phyloP scores from a whole-genome alignment of 2,329 filamentous ascomycete species.

The Fusarium sp. region DNA sequence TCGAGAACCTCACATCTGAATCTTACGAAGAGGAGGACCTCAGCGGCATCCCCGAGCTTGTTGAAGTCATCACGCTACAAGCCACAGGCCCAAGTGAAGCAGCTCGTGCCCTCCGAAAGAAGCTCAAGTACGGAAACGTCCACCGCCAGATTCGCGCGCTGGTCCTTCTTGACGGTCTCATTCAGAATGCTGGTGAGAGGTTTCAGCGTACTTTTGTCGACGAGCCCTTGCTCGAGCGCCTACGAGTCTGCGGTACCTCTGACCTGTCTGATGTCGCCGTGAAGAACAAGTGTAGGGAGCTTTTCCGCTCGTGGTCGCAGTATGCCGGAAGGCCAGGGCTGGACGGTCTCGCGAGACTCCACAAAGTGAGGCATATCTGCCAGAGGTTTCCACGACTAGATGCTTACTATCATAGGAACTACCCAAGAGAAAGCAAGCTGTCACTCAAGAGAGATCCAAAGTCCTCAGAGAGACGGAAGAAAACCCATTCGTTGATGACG shows the following conservation, averaged over 20 bases:
- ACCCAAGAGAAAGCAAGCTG: slow-evolving; percentile 74
- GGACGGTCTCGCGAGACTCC: slow-evolving; percentile 80
- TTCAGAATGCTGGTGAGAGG: slow-evolving; percentile 89
- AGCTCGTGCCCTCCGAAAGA: slow-evolving; percentile 92
- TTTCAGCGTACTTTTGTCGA: slow-evolving; percentile 92
- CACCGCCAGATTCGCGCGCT: slow-evolving; percentile 92
- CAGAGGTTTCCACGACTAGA: background rate
- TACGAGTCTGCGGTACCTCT: slow-evolving; percentile 88
- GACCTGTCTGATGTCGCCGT: slow-evolving; percentile 86
- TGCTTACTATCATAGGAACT: slow-evolving; percentile 61
- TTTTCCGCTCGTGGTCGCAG: slow-evolving; percentile 90
- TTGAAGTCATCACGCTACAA: slow-evolving; percentile 94
- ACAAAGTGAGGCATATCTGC: slow-evolving; percentile 62
- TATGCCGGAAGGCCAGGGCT: slow-evolving; percentile 86
- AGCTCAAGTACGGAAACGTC: slow-evolving; percentile 97
- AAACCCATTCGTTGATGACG: slow-evolving; percentile 75
- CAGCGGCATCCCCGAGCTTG: slow-evolving; percentile 90
- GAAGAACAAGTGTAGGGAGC: slow-evolving; percentile 84
- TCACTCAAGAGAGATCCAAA: slow-evolving; percentile 81
- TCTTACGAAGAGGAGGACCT: slow-evolving; percentile 91
- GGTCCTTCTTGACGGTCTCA: slow-evolving; percentile 88
- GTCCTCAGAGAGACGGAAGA: slow-evolving; percentile 85
- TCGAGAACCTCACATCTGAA: slow-evolving; percentile 91
- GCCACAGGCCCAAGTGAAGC: slow-evolving; percentile 87
- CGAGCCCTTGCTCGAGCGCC: slow-evolving; percentile 88